Conservation (phyloP, 2,329 filamentous ascomycete species). For the Penicillium sp. region DNA sequence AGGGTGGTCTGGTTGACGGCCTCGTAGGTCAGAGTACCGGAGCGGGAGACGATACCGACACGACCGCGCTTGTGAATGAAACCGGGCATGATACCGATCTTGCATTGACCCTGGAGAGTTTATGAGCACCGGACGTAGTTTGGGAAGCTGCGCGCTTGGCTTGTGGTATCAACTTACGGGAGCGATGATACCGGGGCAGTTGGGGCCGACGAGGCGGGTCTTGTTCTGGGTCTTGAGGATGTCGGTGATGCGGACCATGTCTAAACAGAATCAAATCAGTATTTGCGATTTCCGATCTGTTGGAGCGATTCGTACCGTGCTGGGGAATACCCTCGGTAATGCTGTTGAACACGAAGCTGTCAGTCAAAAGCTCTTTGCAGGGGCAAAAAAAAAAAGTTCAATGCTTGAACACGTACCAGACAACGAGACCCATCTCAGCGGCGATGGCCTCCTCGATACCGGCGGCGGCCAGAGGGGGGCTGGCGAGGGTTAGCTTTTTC, state of each 20-base stretch:
- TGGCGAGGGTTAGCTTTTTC: conserved; percentile 44
- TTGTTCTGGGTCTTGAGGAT: conserved; percentile 98
- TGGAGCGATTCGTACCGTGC: conserved; percentile 68
- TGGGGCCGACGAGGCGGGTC: conserved; percentile 93
- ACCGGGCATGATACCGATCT: conserved; percentile 99
- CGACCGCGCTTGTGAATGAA: conserved; percentile 99
- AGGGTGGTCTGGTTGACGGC: conserved; percentile 99
- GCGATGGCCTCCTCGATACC: conserved; percentile 96
- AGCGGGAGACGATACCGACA: conserved; percentile 97
- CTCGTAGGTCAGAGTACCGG: conserved; percentile 98
- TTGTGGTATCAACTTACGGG: conserved; percentile 50
- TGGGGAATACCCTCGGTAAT: conserved; percentile 98
- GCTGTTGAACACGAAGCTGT: conserved; percentile 32
- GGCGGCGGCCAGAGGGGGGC: conserved; percentile 85
- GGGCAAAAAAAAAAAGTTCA: conserved; percentile 7
- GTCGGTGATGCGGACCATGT: conserved; percentile 98
- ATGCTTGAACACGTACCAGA: conserved; percentile 61
- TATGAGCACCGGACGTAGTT: conserved; percentile 10
- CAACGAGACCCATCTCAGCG: conserved; percentile 90
- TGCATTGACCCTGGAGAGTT: conserved; percentile 79
- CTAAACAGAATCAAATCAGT: conserved; percentile 48
- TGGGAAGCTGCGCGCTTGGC: not conserved
- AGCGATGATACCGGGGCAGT: conserved; percentile 97
- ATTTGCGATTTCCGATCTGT: not conserved
- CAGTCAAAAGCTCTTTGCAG: conserved; percentile 10